Percentiles rank a stretch among this genome's conserved stretches.
phyloP scores from a whole-genome alignment of 176 grass and related monocot species.

The sorghum (Sorghum bicolor) region DNA sequence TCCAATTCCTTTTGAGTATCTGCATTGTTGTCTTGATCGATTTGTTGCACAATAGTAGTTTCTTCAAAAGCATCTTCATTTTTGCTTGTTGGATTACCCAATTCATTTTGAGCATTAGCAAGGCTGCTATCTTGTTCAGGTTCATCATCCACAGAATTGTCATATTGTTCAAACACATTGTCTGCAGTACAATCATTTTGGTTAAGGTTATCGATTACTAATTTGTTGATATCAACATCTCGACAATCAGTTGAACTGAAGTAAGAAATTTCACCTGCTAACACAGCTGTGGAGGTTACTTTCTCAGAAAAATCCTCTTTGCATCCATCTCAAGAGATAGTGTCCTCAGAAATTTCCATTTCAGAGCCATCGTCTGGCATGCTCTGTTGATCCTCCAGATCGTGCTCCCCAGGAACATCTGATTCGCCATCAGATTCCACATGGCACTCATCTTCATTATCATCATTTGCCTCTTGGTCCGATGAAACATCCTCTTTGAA shows the following conservation, averaged over 20 bases:
- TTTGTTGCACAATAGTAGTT: background rate
- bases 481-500: background rate
- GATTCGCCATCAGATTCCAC: background rate
- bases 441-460: background rate
- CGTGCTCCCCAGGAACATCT: background rate
- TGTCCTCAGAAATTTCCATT: constrained; percentile 40
- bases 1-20: constrained; percentile 12
- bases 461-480: background rate
- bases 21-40: background rate
- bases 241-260: background rate
- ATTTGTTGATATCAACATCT: background rate
- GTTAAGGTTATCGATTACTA: background rate
- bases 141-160: background rate
- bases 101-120: background rate
- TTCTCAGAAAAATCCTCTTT: constrained; percentile 26
- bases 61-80: background rate
- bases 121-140: background rate
- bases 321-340: background rate
- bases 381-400: constrained; percentile 2
- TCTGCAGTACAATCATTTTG: background rate
- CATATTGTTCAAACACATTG: background rate
- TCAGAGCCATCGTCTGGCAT: constrained; percentile 23
- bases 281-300: background rate
- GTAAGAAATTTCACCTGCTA: constrained; percentile 37
- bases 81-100: background rate